Evolutionary conservation across 805 yeast species (phyloP).

Genomic region (Saccharomycopsis babjevae): DNA sequence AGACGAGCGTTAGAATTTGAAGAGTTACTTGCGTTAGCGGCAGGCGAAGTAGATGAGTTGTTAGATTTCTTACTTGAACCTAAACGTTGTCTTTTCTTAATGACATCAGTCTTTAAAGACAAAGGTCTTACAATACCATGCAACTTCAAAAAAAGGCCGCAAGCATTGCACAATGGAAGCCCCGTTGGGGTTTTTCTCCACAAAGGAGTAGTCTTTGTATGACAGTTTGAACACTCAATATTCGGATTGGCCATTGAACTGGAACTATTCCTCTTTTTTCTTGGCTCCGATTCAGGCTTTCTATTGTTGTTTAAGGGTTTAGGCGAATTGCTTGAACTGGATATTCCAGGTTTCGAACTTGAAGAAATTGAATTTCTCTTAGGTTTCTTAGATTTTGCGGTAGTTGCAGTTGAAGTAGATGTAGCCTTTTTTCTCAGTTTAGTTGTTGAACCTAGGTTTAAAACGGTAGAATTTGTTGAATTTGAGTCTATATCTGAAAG

Average conservation of each 20-base stretch:
- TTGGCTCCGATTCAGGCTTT: not conserved
- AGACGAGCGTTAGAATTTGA: not conserved
- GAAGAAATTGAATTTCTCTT: not conserved
- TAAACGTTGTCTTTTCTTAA: constrained; percentile 76
- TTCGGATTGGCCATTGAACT: constrained; percentile 20
- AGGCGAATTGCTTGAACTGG: not conserved
- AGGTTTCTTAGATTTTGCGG: not conserved
- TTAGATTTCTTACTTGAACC: constrained; percentile 18
- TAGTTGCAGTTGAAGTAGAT: not conserved
- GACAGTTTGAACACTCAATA: constrained; percentile 73
- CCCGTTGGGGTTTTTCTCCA: constrained; percentile 95
- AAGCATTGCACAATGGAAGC: constrained; percentile 88
- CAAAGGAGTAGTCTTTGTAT: constrained; percentile 84
- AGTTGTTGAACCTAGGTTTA: not conserved
- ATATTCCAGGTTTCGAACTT: not conserved
- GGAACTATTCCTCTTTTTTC: not conserved
- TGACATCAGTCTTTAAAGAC: constrained; percentile 83
- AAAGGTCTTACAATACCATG: constrained; percentile 95
- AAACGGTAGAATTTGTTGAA: not conserved
- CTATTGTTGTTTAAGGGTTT: not conserved
- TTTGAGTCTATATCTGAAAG: not conserved
- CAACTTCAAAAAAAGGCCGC: constrained; percentile 83
- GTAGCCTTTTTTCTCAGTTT: not conserved
- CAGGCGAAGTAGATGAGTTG: not conserved
- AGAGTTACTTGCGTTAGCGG: not conserved